These are phyloP conservation scores for Phaffomyces opuntiae DNA, from an alignment of 805 yeast genomes.

Conservation along the genomic window DNA sequence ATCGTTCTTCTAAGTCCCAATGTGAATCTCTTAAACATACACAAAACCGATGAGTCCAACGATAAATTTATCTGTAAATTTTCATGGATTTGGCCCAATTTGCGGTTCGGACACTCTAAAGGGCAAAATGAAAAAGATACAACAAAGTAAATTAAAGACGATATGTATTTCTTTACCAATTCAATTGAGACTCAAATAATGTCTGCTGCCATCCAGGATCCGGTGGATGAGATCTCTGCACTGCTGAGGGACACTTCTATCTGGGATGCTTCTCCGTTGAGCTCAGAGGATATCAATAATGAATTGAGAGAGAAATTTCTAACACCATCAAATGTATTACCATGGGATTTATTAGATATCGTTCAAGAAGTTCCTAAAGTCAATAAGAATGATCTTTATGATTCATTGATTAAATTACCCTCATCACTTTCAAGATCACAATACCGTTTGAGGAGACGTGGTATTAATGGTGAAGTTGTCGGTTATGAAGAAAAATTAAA, in stretches of 20 bases:
- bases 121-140: background rate
- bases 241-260: conserved; percentile 1
- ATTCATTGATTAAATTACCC: conserved; percentile 48
- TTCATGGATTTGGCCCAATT: background rate
- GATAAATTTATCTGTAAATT: background rate
- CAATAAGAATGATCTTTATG: conserved; percentile 18
- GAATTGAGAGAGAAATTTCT: conserved; percentile 38
- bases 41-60: background rate
- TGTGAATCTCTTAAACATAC: conserved; percentile 6
- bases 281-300: conserved; percentile 7
- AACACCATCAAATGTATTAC: conserved; percentile 53
- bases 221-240: conserved; percentile 2
- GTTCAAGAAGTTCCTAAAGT: conserved; percentile 51
- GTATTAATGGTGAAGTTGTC: conserved; percentile 65
- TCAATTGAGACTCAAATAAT: background rate
- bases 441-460: conserved; percentile 62
- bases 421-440: conserved; percentile 54
- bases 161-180: background rate
- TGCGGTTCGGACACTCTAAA: background rate
- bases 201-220: background rate
- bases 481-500: conserved; percentile 60
- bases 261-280: background rate
- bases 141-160: background rate
- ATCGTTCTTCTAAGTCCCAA: conserved; percentile 6
- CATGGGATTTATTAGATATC: conserved; percentile 65